Base-by-base conservation (phyloP, 2,329 filamentous ascomycete genomes). In the Emmonsiellopsis sp. region DNA sequence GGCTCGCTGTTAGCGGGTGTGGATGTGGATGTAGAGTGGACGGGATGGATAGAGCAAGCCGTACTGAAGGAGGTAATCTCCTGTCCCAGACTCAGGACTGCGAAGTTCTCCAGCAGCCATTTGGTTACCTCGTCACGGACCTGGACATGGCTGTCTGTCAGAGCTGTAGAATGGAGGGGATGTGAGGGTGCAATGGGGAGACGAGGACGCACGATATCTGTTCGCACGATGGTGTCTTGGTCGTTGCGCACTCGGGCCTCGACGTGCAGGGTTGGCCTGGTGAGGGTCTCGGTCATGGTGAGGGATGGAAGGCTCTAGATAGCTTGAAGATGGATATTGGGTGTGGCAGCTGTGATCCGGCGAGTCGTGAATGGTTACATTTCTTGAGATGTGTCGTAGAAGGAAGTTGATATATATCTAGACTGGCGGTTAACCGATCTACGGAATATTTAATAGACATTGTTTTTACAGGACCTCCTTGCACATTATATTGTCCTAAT, bases 211-310 rank as follows among this genome's bases (percentile, higher is more conserved):
- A 70, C 67, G 52, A 68, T 49, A 50, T 69, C 65, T 41, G 63
- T 69, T 43, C 66, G 60, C 50, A 65, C 53, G 20, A 68, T 62
- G 16, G 62, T 57, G 26, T 61, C 54, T 13, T 49, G 48, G 34
- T 56, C 62, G 55, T 52, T 62, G 40, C 65, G 68, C 37, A 73
- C 59, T 9, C 68, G 64, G 34, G 67, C 69, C 55, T 74, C 71
- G 41, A 74, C 57, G 53, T 73, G 68, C 7, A 74, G 56, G 11
- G 67, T 62, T 11, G 70, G 65, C 37, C 57, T 64, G n/a, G 55
- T 52, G 5, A 41, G 13, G 1, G 49, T 26, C 30, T 43, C 34
- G 7, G 32, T 40, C 31, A 31, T 20, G 8, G 9, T 38, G 5
- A 7, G 46, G 7, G 15, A 15, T 31, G 16, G 32, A 34, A 26